These are phyloP conservation scores for Tylopilus sp. DNA, from an alignment of 768 basidiomycete genomes.

Conservation along the genomic window DNA sequence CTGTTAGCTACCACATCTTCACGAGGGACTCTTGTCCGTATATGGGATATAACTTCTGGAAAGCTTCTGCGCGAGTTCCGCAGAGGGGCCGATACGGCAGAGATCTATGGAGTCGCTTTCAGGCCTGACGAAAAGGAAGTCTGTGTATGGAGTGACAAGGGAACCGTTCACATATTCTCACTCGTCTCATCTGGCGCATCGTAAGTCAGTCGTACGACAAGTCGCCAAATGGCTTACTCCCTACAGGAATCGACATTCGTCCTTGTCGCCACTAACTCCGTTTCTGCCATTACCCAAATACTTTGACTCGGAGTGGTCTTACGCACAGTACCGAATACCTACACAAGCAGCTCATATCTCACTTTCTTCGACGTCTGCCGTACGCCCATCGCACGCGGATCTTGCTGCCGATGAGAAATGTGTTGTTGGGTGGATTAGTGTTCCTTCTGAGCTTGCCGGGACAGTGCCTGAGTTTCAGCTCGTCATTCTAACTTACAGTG, in stretches of 20 bases:
- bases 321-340: conserved; percentile 88
- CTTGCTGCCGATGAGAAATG: conserved; percentile 81
- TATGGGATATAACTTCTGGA: conserved; percentile 78
- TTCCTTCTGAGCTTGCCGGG: conserved; percentile 35
- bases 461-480: conserved; percentile 62
- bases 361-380: conserved; percentile 60
- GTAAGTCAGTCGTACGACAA: conserved; percentile 41
- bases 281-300: conserved; percentile 86
- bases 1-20: conserved; percentile 81
- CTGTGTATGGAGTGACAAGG: conserved; percentile 94
- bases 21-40: conserved; percentile 79
- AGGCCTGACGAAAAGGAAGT: conserved; percentile 82
- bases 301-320: conserved; percentile 95
- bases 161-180: conserved; percentile 88
- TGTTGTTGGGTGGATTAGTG: conserved; percentile 81
- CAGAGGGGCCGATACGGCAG: conserved; percentile 84
- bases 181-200: conserved; percentile 61
- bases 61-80: conserved; percentile 77
- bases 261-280: conserved; percentile 74
- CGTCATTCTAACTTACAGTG: conserved; percentile 80
- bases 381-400: conserved; percentile 53
- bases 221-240: conserved; percentile 3
- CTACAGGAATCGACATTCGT: conserved; percentile 77
- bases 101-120: conserved; percentile 88
- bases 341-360: conserved; percentile 81